Evolutionary conservation across 148 eudicot species (phyloP), one percentile per base, ranked within the genome.

Genomic region (Camellia sinensis): DNA sequence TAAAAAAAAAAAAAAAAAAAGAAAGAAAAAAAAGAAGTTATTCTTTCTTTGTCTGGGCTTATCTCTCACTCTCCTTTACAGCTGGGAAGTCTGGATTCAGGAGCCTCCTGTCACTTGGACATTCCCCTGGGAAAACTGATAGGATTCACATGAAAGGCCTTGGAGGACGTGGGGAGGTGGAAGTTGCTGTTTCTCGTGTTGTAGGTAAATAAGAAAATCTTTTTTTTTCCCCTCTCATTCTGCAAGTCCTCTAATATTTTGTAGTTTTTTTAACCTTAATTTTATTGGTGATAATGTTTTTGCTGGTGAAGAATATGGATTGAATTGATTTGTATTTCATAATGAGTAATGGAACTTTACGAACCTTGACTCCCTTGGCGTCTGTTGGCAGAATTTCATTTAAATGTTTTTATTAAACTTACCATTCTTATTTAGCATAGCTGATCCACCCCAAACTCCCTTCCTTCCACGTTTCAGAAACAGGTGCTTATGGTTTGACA

Each of bases 131-230:
- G 44, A 93, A 92, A 90, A 81, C 90, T 64, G 97, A 96, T 86
- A 91, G 91, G 82, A 84, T 96, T 68, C 92, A 90, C 89, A 92
- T 96, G 98, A 96, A 92, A 84, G 99, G 99, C 70, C 99, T 98
- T 71, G 98, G 97, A 62, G 99, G 99, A 62, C 99, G 98, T 79
- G 99, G 99, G 15, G 97, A 93, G 87, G 97, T 96, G 82, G 99
- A 96, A 88, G 99, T 93, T 43, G 99, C 99, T 60, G 95, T 96
- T 81, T 93, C 99, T 83, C 97, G 99, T 40, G 92, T 96, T 83
- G 85, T 86, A 86, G 99, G 99, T 96, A 88, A 78, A 56, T 74
- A 70, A 4, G 5, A 63, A 71, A 19, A 17, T 67, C 48, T 43
- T 67, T 17, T 67, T 67, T 41, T 6, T 14, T 18, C 70, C 60